Evolutionary conservation across 805 yeast genomes (phyloP).

Genomic region (Scheffersomyces ergatensis): DNA sequence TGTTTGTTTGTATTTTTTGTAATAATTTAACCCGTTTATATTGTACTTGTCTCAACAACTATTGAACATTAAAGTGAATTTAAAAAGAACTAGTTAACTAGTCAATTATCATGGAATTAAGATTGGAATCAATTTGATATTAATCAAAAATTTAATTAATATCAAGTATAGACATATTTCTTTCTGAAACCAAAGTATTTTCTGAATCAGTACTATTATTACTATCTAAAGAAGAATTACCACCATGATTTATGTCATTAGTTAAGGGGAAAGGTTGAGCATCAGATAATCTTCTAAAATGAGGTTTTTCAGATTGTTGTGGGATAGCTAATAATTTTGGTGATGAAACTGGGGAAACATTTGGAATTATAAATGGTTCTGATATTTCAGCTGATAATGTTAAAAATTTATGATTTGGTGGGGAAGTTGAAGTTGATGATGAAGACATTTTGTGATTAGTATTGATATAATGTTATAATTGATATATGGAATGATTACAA

Average conservation of each 20-base stretch:
- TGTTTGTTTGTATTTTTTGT: too few species aligned
- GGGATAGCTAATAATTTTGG: constrained; percentile 13
- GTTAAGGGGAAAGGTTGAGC: not conserved
- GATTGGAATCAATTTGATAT: too few species aligned
- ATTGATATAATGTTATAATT: too few species aligned
- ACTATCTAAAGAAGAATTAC: too few species aligned
- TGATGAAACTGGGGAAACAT: constrained; percentile 56
- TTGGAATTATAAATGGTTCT: constrained; percentile 64
- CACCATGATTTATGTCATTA: not conserved
- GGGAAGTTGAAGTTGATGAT: too few species aligned
- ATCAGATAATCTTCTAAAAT: not conserved
- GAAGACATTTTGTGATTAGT: too few species aligned
- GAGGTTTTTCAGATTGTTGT: not conserved
- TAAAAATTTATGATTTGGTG: constrained; percentile 32
- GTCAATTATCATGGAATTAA: too few species aligned
- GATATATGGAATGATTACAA: too few species aligned
- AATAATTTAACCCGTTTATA: too few species aligned
- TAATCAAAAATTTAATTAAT: constrained; percentile 22
- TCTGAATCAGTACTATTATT: not conserved
- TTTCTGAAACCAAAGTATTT: constrained; percentile 5
- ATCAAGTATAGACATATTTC: constrained; percentile 22
- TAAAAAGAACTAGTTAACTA: too few species aligned
- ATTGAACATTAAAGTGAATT: too few species aligned
- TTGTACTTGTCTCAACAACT: too few species aligned
- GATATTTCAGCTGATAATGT: constrained; percentile 54